Evolutionary conservation across 139 green algal species (phyloP), one percentile per base, ranked within the genome.

Genomic region (Chlorella sp.): DNA sequence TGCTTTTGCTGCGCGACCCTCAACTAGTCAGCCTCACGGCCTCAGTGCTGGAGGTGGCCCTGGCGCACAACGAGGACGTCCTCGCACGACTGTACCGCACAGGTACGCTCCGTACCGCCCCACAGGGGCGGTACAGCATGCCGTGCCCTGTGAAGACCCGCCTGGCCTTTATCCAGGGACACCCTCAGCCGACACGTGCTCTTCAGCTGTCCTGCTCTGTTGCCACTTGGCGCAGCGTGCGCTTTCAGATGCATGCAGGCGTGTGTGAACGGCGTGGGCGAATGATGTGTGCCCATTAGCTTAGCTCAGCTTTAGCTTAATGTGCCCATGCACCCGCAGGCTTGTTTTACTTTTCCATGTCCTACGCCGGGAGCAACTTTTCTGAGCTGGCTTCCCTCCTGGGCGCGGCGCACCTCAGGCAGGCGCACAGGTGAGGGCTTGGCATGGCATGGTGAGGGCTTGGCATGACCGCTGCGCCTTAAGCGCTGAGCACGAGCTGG

Each of bases 321-420:
- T 55, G 42, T 26, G 42, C 17, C 17, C 10, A 10, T 55, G 42
- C 42, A 10, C 17, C 42, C 42, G 31, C 62, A 69, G 65, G 65
- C n/a, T 80, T 71, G 1, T 93, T 93, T 73, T 96, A 93, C 81
- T 98, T 97, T 64, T 78, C 74, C 0, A 81, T 98, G 26, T 85
- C 90, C 2, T 97, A 98, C 80, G 77, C 78, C 36, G 94, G 94
- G 55, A 90, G 78, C 74, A 95, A 98, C 81, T 79, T 97, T 49
- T 33, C 49, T 3, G 86, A 92, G 71, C 51, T 92, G 0, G 86
- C 88, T 0, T 55, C 31, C 1, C 86, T 98, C 31, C 84, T 97
- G 74, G 70, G 83, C 22, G 55, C 49, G 26, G 30, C 60, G n/a
- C 70, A 75, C 27, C 61, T 75, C 14, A 69, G 24, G 32, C 70